Evolutionary conservation across 2,329 filamentous ascomycete genomes (phyloP), one percentile per base, ranked within the genome.

Genomic region (Verticillium tricorpus): DNA sequence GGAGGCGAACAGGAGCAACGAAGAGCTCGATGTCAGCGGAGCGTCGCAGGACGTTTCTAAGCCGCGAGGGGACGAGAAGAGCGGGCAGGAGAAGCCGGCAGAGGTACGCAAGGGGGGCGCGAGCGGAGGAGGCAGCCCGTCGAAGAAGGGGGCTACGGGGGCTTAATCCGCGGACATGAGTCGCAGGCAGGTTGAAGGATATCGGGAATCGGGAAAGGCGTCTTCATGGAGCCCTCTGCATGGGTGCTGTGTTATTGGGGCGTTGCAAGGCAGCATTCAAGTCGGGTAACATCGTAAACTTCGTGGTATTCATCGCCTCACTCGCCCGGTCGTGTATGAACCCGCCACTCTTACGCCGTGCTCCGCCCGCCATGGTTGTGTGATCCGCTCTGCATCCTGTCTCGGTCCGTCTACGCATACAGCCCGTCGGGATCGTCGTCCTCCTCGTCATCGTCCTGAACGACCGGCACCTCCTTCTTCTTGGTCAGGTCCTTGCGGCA

Each of bases 401-500:
- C 45, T 2, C 19, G 5, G 17, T 9, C 32, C 56, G 17, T 8
- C 28, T 60, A 77, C 25, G 71, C 79, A 70, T 82, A 84, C 69
- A 83, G 71, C 40, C 77, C 78, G 68, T 82, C 77, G 62, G 76
- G 71, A 67, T 86, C 84, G 35, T 83, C 80, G 54, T 80, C 75
- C 50, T 84, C 81, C 25, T 85, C 82, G 0, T 77, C 77, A 2
- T 82, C 80, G 1, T 82, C 80, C 32, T 79, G 76, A 17, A 76
- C 74, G 14, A 76, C 71, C 19, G 76, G 75, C n/a, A 73, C 70
- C 62, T 78, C 76, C 70, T 78, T 77, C 78, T 84, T 85, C 77
- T 82, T 81, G 35, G 77, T 80, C 74, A 89, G 73, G 68, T 87
- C 84, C 70, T 83, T 80, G 63, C 87, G 76, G 71, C 86, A 88